Percentiles rank a stretch among this genome's conserved stretches.
Conservation (phyloP, 371 early-diverging fungal species). For the Mucor ambiguus region DNA sequence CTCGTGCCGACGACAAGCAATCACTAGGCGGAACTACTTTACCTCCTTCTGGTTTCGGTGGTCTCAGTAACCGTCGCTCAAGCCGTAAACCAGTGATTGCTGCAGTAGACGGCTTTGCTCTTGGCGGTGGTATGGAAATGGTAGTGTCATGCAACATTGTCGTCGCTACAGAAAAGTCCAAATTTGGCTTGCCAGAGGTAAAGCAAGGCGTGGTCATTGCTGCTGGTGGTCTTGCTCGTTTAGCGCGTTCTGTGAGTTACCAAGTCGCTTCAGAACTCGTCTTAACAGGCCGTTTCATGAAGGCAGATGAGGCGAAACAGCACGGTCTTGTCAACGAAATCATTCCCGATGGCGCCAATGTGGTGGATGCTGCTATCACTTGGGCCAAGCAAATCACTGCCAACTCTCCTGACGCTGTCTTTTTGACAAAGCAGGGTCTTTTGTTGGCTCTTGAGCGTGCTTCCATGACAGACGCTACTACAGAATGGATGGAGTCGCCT, state of each 20-base stretch:
- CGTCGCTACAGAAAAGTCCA: slow-evolving; percentile 45
- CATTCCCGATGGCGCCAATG: slow-evolving; percentile 35
- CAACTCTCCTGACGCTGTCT: slow-evolving; percentile 51
- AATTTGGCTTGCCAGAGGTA: slow-evolving; percentile 55
- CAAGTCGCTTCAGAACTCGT: slow-evolving; percentile 50
- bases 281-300: slow-evolving; percentile 49
- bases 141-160: slow-evolving; percentile 49
- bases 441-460: slow-evolving; percentile 43
- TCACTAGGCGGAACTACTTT: slow-evolving; percentile 9
- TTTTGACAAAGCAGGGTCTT: slow-evolving; percentile 47
- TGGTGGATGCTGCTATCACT: slow-evolving; percentile 38
- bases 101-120: slow-evolving; percentile 54
- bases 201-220: slow-evolving; percentile 50
- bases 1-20: slow-evolving; percentile 10
- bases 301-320: slow-evolving; percentile 46
- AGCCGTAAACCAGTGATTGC: slow-evolving; percentile 55
- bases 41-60: slow-evolving; percentile 50
- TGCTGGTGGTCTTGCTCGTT: slow-evolving; percentile 49
- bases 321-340: slow-evolving; percentile 52
- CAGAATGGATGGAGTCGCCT: slow-evolving; percentile 39
- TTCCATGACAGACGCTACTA: slow-evolving; percentile 39
- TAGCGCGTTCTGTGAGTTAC: slow-evolving; percentile 45
- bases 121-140: slow-evolving; percentile 57
- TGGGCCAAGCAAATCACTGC: slow-evolving; percentile 44
- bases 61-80: slow-evolving; percentile 42